Percentiles rank a stretch among this genome's conserved stretches.
These are phyloP conservation scores for Karstenula rhodostoma DNA, from an alignment of 2,329 filamentous ascomycete genomes.

Conservation along the genomic window DNA sequence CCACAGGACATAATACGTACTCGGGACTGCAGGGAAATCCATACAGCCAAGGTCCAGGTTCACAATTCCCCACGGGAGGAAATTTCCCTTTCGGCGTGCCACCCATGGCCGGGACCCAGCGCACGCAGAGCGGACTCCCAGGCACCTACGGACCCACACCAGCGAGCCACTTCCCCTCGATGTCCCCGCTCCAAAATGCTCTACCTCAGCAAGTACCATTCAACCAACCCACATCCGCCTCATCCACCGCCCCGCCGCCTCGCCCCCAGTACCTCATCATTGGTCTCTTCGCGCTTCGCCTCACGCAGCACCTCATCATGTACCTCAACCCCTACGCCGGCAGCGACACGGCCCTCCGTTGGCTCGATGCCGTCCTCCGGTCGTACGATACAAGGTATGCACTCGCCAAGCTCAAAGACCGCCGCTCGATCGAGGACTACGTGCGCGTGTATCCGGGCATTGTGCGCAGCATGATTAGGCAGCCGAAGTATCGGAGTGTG, in stretches of 20 bases:
- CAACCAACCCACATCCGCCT: not conserved
- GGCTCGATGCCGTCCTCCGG: constrained; percentile 30
- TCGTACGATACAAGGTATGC: constrained; percentile 23
- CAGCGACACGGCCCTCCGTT: constrained; percentile 25
- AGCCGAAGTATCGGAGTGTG: constrained; percentile 25
- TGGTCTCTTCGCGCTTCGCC: constrained; percentile 36
- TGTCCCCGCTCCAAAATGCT: not conserved
- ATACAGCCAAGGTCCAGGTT: not conserved
- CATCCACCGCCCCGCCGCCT: not conserved
- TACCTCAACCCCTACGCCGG: constrained; percentile 25
- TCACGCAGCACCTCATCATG: constrained; percentile 26
- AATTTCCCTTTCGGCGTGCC: not conserved
- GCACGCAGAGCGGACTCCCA: not conserved
- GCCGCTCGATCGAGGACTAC: constrained; percentile 23
- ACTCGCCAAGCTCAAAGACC: constrained; percentile 29
- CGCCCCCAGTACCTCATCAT: constrained; percentile 31
- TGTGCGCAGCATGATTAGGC: constrained; percentile 32
- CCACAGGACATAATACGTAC: not conserved
- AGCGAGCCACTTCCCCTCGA: not conserved
- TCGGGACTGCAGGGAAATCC: not conserved
- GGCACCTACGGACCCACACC: not conserved
- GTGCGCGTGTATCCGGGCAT: constrained; percentile 25
- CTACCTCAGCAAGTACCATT: not conserved
- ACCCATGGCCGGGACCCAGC: not conserved
- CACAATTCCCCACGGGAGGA: not conserved